Conservation (phyloP, 2,329 filamentous ascomycete species). For the Neopestalotiopsis sp. region DNA sequence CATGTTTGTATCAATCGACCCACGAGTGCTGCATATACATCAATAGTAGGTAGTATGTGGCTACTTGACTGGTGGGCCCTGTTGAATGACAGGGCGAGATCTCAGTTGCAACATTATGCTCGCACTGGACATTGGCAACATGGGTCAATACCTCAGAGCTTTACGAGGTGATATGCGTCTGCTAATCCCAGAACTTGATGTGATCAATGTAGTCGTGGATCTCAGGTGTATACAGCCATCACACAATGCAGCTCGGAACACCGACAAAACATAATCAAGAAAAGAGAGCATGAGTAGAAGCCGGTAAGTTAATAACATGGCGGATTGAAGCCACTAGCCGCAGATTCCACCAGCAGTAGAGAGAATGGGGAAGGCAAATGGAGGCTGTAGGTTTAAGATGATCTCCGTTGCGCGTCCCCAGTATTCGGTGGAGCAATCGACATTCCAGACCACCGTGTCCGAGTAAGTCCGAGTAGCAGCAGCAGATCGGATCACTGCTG, state of each 20-base stretch:
- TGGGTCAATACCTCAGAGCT: not conserved
- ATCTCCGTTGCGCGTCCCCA: conserved; percentile 11
- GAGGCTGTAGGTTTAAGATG: conserved; percentile 15
- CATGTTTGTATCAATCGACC: too few species aligned
- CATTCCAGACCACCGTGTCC: conserved; percentile 16
- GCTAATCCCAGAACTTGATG: too few species aligned
- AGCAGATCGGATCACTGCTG: not conserved
- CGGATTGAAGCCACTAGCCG: not conserved
- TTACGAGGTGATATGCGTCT: too few species aligned
- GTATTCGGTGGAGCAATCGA: conserved; percentile 10
- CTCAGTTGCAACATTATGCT: not conserved
- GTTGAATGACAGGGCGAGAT: not conserved
- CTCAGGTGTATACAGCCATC: too few species aligned
- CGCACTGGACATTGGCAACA: not conserved
- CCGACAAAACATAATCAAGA: not conserved
- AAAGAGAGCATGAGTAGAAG: not conserved
- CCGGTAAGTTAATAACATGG: not conserved
- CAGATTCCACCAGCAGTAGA: not conserved
- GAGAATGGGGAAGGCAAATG: not conserved
- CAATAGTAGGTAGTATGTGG: not conserved
- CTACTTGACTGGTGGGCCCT: not conserved
- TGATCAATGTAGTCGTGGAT: too few species aligned
- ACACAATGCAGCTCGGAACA: too few species aligned
- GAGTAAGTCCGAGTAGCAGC: not conserved
- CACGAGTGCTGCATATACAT: not conserved